These are phyloP conservation scores for Hevea brasiliensis DNA, from an alignment of 345 rosid species.

Conservation along the genomic window DNA sequence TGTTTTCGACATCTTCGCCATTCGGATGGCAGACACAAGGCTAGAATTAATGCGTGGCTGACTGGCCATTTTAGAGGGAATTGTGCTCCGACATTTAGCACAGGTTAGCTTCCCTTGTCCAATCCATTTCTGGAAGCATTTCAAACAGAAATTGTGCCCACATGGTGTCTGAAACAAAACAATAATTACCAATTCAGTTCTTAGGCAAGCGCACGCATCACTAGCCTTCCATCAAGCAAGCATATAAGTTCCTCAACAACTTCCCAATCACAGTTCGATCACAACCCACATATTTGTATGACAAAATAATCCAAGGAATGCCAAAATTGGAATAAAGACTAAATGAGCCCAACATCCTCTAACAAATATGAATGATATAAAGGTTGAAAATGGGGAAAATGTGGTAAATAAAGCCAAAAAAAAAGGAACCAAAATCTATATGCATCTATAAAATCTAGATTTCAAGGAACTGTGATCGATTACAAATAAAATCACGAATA, in stretches of 20 bases:
- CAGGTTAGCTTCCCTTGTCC: conserved; percentile 51
- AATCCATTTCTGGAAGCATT: conserved; percentile 66
- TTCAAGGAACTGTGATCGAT: background rate
- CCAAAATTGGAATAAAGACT: background rate
- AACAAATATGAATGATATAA: background rate
- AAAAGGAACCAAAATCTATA: too few relatives aligned
- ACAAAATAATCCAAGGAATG: background rate
- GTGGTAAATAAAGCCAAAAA: background rate
- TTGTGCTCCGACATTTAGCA: conserved; percentile 49
- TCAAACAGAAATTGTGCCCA: conserved; percentile 77
- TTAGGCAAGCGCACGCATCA: background rate
- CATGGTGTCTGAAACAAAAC: conserved; percentile 61
- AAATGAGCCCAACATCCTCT: background rate
- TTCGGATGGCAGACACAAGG: conserved; percentile 57
- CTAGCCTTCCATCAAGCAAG: background rate
- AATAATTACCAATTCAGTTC: background rate
- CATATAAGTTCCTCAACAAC: too few relatives aligned
- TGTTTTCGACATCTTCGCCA: conserved; percentile 46
- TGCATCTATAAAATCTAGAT: too few relatives aligned
- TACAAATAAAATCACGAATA: background rate
- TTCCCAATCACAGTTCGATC: too few relatives aligned
- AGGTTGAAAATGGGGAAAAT: background rate
- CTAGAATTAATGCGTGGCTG: conserved; percentile 64
- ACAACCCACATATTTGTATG: background rate
- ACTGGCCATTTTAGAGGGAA: conserved; percentile 43